Evolutionary conservation across 2,329 filamentous ascomycete species (phyloP), one percentile per base, ranked within the genome.

Genomic region (Westerdykella aurantiaca): DNA sequence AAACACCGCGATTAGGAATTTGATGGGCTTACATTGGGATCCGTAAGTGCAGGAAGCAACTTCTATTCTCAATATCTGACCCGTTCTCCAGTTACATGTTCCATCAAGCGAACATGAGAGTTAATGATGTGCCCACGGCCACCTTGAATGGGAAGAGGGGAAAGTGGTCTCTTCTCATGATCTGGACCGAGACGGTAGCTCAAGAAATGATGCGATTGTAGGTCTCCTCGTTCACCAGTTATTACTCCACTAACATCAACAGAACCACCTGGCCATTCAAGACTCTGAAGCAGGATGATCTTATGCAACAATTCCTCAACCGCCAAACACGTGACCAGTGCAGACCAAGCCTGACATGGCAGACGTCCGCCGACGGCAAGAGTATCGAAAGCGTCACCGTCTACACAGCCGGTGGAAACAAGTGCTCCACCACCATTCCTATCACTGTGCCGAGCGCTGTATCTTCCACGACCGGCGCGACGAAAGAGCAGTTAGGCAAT

Each of bases 71-170:
- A 29, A 31, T 34, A 22, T 34, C 22, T 16, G n/a, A 29, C 25
- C 33, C 3, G 3, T 35, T 2, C 6, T 12, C 34, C n/a, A 64
- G 63, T 9, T 80, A 75, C 68, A 81, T 81, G 78, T 81, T 83
- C 69, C 80, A 83, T 60, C 79, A 83, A 64, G 78, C 78, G 45
- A 83, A 83, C 56, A 50, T 71, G 47, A 74, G 78, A 43, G 72
- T 75, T 37, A 65, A 66, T 3, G 78, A 77, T 42, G 69, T 73
- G 41, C 60, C 63, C 2, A 56, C 61, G 3, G 72, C 73, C 38
- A 74, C 70, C 9, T 66, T 80, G 39, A 78, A 78, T 45, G 69
- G 71, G 13, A 64, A 72, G 12, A 60, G 63, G 1, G 69, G 63
- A 3, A 66, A 73, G 48, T 68, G 74, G 44, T 78, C 77, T 1